Percentiles rank a stretch among this genome's conserved stretches.
Evolutionary conservation across 805 yeast species (phyloP).

Genomic region (Ogataea thermomethanolica): DNA sequence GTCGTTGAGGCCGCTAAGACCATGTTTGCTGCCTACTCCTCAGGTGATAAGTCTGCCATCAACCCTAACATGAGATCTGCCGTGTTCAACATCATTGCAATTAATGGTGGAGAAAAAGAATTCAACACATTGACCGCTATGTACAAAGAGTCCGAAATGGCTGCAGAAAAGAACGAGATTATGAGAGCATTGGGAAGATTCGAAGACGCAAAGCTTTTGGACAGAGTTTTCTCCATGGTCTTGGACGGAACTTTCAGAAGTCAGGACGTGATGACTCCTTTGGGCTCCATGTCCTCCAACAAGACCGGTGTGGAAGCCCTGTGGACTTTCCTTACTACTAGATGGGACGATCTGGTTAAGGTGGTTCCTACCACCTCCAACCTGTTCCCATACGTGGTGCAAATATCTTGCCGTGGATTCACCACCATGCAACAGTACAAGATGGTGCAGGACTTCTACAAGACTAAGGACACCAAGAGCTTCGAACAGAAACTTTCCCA

Average conservation of each 20-base stretch:
- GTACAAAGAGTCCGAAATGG: conserved; percentile 47
- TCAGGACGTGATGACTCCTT: conserved; percentile 52
- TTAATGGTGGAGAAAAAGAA: conserved; percentile 37
- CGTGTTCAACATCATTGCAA: conserved; percentile 43
- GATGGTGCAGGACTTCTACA: conserved; percentile 47
- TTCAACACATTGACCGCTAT: conserved; percentile 43
- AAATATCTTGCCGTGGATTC: conserved; percentile 46
- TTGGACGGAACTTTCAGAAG: conserved; percentile 68
- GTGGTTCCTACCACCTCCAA: conserved; percentile 77
- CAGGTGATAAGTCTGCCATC: conserved; percentile 32
- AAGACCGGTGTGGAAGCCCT: conserved; percentile 62
- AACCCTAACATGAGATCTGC: conserved; percentile 45
- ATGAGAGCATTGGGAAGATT: conserved; percentile 52
- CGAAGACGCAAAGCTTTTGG: conserved; percentile 35
- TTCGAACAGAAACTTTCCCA: conserved; percentile 58
- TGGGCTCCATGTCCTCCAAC: conserved; percentile 66
- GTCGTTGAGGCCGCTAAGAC: conserved; percentile 29
- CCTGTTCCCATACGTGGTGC: conserved; percentile 74
- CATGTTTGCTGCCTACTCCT: conserved; percentile 28
- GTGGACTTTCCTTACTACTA: conserved; percentile 65
- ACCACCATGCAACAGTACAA: conserved; percentile 38
- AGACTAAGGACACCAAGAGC: conserved; percentile 48
- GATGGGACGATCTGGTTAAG: conserved; percentile 69
- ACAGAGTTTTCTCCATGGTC: conserved; percentile 38
- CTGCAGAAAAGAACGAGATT: conserved; percentile 57